Conservation (phyloP, 352 stramenopile genomes). For the Phytophthora pluvialis region DNA sequence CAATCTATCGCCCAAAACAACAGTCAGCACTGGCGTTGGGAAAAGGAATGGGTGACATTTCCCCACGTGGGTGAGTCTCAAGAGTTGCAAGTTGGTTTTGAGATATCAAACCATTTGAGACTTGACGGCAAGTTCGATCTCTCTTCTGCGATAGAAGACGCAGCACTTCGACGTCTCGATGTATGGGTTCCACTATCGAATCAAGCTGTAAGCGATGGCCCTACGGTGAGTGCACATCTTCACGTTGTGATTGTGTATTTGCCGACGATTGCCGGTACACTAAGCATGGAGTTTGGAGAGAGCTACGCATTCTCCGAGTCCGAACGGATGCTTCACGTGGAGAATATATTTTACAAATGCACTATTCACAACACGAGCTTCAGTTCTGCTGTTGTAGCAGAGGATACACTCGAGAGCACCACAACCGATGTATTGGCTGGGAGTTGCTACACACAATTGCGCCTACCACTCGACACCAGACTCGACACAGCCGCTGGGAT, state of each 20-base stretch:
- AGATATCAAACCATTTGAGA: not conserved
- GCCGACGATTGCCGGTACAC: conserved; percentile 20
- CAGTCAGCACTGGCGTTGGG: conserved; percentile 34
- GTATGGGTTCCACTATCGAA: conserved; percentile 22
- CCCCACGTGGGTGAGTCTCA: not conserved
- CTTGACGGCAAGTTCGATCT: conserved; percentile 19
- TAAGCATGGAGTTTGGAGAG: conserved; percentile 29
- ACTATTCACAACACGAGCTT: conserved; percentile 8
- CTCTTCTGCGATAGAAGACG: conserved; percentile 11
- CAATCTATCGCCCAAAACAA: conserved; percentile 16
- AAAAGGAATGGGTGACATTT: conserved; percentile 35
- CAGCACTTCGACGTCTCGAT: conserved; percentile 15
- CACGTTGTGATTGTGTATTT: conserved; percentile 29
- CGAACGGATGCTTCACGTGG: conserved; percentile 16
- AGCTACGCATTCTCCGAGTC: conserved; percentile 22
- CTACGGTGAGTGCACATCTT: conserved; percentile 16
- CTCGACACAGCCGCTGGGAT: conserved; percentile 1
- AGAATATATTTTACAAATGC: conserved; percentile 37
- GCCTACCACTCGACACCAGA: conserved; percentile 19
- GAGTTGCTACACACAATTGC: conserved; percentile 6
- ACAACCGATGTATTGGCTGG: not conserved
- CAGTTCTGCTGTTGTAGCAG: not conserved
- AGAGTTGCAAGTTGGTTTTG: conserved; percentile 15
- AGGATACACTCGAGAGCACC: not conserved
- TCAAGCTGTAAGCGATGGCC: not conserved